Evolutionary conservation across 2,329 filamentous ascomycete species (phyloP), one percentile per base, ranked within the genome.

Genomic region (Exophiala aquamarina): DNA sequence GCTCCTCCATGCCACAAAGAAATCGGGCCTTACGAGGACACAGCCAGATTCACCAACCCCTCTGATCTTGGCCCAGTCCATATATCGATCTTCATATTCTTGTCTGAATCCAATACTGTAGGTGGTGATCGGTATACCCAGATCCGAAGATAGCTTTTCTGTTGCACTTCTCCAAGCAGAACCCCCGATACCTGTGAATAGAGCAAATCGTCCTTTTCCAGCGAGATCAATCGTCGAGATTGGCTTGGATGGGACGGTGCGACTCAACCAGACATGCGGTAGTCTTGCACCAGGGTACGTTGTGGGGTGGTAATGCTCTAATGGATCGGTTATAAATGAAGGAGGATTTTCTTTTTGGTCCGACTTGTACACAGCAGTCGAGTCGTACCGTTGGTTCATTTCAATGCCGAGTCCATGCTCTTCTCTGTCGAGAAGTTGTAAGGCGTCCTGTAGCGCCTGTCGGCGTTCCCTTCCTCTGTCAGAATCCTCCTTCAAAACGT

Each of bases 41-140:
- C 71, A 76, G 1, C 81, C 80, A 43, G 75, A 71, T 50, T 83
- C 81, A 8, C 73, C 70, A 1, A 84, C 70, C 26, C 74, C 77
- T 9, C 77, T 67, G 40, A 70, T 62, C 41, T 66, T 64, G 4
- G 67, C 70, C 81, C 81, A 86, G 41, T 82, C 78, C 49, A 74
- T 74, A 60, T 84, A 84, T 1, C 78, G 68, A 57, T 84, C 82
- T 58, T 83, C 75, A 49, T 72, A 84, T 45, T 84, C 79, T 50
- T 78, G 74, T 14, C 70, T 64, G 62, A 71, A 79, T 0, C 82
- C 82, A 50, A 85, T 78, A 2, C 69, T 70, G 49, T 77, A 73
- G 1, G 65, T 68, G 3, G 66, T 69, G 17, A 85, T 66, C 3
- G 67, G 61, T 0, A 84, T 60, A 0, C 69, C 71, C 0, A 78